Conservation (phyloP, 441 rosid species). For the Pelargonium australe region DNA sequence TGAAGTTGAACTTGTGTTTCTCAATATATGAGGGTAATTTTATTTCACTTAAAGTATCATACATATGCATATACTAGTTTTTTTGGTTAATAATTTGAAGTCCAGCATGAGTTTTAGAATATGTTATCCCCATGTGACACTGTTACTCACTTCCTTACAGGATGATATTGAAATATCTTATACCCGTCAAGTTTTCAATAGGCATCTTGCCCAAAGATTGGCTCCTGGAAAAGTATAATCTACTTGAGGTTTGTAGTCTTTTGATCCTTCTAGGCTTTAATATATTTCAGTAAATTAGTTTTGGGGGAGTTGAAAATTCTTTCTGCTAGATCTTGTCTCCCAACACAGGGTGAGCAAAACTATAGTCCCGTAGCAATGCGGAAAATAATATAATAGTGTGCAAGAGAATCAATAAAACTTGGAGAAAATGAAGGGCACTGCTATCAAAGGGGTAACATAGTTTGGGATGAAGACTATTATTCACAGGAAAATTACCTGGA, state of each 20-base stretch:
- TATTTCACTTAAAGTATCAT: not conserved
- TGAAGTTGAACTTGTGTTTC: not conserved
- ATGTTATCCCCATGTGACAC: not conserved
- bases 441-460: too few species aligned
- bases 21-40: not conserved
- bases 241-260: conserved; percentile 50
- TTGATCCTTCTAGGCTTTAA: conserved; percentile 3
- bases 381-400: too few species aligned
- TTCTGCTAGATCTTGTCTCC: not conserved
- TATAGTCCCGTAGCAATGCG: not conserved
- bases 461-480: too few species aligned
- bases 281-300: not conserved
- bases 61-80: not conserved
- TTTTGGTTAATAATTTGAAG: not conserved
- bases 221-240: conserved; percentile 60
- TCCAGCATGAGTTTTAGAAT: not conserved
- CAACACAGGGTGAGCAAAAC: conserved; percentile 3
- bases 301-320: not conserved
- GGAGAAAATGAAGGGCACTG: too few species aligned
- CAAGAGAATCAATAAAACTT: too few species aligned
- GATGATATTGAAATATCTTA: conserved; percentile 89
- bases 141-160: conserved; percentile 26
- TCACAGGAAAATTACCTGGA: too few species aligned
- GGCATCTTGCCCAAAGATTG: conserved; percentile 62
- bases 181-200: conserved; percentile 85